Base-by-base conservation (phyloP, 805 yeast genomes). In the Starmerella stigmatis region DNA sequence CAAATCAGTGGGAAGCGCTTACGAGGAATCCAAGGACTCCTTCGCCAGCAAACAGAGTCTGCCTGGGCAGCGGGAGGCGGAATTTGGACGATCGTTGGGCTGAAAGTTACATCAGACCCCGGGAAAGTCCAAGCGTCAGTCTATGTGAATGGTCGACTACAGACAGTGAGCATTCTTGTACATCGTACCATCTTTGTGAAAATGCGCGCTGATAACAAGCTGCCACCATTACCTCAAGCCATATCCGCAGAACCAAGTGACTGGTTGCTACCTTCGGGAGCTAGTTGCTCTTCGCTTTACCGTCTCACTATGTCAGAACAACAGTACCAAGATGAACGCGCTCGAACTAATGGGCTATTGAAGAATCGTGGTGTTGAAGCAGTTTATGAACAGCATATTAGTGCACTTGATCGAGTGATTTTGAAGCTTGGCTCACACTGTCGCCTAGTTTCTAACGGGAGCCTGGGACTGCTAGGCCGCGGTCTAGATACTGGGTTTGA, bases 401-500 rank as follows among this genome's bases (percentile, higher is more conserved):
- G 68, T 8, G 62, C 85, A 0, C 66, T 73, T 4, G 89, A 86
- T 48, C 67, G 96, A 39, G 86, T 86, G 0, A 73, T 86, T 35
- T 73, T 92, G 52, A 81, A 80, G 26, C 65, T 92, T 15, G 97
- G 98, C 3, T 69, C 78, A 20, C 69, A 76, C 13, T 81, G 88
- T 17, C 70, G 70, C 13, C 80, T 88, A 51, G 84, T 78, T 51
- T 79, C 80, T 36, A 67, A 76, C 1, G 70, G 73, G 9, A 19
- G 33, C 45, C 74, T 84, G n/a, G 96, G 96, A 8, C 77, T 86
- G 0, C 66, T 94, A 9, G 94, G 96, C 7, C 75, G 73, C 56
- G 94, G 96, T 23, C 65, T 92, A 46, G 86, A 84, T 54, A 72
- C 74, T 47, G 98, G 98, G 0, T 94, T 94, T 62, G 76, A 81